These are phyloP conservation scores for Alloteropsis semialata DNA, from an alignment of 176 grass and related monocot species.

Conservation along the genomic window DNA sequence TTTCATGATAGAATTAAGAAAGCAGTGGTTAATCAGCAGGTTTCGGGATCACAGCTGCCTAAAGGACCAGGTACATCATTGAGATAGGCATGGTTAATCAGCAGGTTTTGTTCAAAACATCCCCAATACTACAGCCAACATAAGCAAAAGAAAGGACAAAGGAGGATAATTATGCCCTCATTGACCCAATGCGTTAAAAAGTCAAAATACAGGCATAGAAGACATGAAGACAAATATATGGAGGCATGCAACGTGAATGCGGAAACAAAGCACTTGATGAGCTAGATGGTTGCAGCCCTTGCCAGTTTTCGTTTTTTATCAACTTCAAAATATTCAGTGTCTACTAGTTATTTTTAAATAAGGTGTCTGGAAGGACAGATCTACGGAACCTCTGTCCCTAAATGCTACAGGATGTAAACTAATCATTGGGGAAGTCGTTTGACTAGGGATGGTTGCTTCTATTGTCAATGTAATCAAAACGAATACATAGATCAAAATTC, in stretches of 20 bases:
- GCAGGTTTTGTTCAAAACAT: no score
- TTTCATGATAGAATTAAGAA: no score
- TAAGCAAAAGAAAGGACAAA: not conserved
- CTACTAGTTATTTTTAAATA: not conserved
- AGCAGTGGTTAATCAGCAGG: no score
- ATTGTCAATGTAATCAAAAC: not conserved
- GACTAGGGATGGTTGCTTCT: not conserved
- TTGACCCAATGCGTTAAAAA: not conserved
- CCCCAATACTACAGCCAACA: not conserved
- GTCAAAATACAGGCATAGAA: not conserved
- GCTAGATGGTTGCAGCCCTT: not conserved
- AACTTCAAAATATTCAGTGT: not conserved
- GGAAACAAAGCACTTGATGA: not conserved
- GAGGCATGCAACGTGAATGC: not conserved
- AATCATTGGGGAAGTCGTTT: not conserved
- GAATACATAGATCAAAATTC: not conserved
- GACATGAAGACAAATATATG: not conserved
- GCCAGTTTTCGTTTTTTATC: not conserved
- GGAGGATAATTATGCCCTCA: not conserved
- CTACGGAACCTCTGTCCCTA: not conserved
- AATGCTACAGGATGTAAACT: not conserved
- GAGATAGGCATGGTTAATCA: no score
- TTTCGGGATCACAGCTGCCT: no score
- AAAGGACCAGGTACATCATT: no score
- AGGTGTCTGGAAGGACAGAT: not conserved